A percentile compares a stretch with the other conserved stretches of the same genome.
Conservation (phyloP, 495 filamentous ascomycete genomes). For the Penicillium verhagenii region DNA sequence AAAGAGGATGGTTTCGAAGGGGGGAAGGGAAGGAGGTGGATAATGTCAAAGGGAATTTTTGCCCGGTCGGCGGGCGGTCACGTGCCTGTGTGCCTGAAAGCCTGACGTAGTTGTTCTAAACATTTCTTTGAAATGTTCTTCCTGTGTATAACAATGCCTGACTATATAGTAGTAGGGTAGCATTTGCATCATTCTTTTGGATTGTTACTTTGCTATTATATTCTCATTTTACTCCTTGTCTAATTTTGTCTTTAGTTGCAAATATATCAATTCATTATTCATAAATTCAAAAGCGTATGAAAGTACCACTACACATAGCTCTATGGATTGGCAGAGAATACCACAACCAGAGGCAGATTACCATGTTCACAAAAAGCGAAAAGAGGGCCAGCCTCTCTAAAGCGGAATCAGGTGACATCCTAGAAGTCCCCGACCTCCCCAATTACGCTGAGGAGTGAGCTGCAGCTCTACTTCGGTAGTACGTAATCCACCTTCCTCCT, state of each 20-base stretch:
- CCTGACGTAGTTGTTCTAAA: slow-evolving; percentile 25
- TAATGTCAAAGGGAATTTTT: slow-evolving; percentile 48
- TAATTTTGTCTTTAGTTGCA: background rate
- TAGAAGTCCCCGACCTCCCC: slow-evolving; percentile 85
- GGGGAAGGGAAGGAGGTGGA: slow-evolving; percentile 23
- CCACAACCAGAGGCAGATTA: background rate
- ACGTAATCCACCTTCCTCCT: slow-evolving; percentile 35
- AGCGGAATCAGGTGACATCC: slow-evolving; percentile 88
- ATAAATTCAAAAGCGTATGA: background rate
- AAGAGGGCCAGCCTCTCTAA: slow-evolving; percentile 23
- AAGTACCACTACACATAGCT: background rate
- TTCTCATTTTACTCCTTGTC: background rate
- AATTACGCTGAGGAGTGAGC: slow-evolving; percentile 70
- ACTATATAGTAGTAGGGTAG: too few relatives aligned
- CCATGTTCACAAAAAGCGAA: slow-evolving; percentile 13
- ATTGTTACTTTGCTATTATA: background rate
- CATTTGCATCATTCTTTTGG: too few relatives aligned
- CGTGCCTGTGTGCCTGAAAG: slow-evolving; percentile 36
- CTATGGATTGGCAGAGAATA: background rate
- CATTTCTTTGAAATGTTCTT: background rate
- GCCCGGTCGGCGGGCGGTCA: slow-evolving; percentile 39
- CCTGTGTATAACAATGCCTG: too few relatives aligned
- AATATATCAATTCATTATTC: slow-evolving; percentile 4
- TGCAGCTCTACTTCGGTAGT: slow-evolving; percentile 61
- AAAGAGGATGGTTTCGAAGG: slow-evolving; percentile 9